Conservation (phyloP, 1,139 yeast genomes). For the Suhomyces terraborum region DNA sequence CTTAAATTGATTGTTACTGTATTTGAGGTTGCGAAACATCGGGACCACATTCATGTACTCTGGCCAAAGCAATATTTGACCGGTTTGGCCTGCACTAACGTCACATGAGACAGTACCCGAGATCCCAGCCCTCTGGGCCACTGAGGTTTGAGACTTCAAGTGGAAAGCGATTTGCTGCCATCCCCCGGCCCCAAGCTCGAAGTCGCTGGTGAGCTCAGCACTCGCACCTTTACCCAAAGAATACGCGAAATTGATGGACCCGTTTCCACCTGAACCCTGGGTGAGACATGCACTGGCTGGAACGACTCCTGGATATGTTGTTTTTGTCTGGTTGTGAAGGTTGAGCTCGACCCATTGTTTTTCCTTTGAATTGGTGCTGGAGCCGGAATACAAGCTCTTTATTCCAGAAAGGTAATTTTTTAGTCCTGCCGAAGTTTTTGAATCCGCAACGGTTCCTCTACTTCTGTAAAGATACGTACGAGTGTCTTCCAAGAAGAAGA, state of each 20-base stretch:
- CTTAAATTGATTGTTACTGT: constrained; percentile 14
- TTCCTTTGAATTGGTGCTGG: neutral
- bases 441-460: no score
- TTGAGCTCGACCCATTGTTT: constrained; percentile 22
- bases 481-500: constrained; percentile 9
- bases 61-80: constrained; percentile 28
- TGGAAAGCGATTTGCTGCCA: neutral
- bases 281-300: constrained; percentile 31
- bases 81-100: constrained; percentile 22
- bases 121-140: constrained; percentile 2
- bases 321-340: constrained; percentile 6
- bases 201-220: constrained; percentile 1
- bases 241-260: constrained; percentile 21
- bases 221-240: constrained; percentile 1
- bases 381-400: neutral
- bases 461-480: neutral
- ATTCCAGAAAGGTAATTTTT: neutral
- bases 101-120: constrained; percentile 21
- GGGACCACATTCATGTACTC: constrained; percentile 17
- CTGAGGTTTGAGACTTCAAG: neutral
- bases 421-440: neutral
- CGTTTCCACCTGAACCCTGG: constrained; percentile 24
- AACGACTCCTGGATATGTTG: constrained; percentile 23
- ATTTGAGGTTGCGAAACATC: constrained; percentile 16
- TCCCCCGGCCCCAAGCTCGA: no score